Base-by-base conservation (phyloP, 2,329 filamentous ascomycete genomes). In the Aspergillus sp. region DNA sequence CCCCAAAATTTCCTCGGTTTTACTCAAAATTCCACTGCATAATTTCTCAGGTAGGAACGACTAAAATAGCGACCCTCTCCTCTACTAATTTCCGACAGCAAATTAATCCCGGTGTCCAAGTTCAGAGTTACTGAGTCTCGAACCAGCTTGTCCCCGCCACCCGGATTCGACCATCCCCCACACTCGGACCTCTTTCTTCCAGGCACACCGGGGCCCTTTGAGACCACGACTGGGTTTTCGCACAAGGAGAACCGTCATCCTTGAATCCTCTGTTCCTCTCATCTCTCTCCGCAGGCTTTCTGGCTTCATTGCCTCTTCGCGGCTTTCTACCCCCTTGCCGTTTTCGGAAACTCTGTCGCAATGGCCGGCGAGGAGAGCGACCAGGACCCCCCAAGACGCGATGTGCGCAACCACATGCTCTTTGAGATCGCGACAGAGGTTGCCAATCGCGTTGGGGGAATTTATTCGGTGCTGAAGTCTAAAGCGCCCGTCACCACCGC, bases 391-490 rank as follows among this genome's bases (percentile, higher is more conserved):
- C 70, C 69, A 64, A 80, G 72, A 69, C 73, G 86, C 70, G 93
- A 98, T 79, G 90, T 98, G 70, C 92, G 90, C 80, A 95, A 96
- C 77, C 95, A 98, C 79, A 83, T 96, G 71, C 89, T 99, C 67
- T 99, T 99, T 73, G 95, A 99, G 80, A 83, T 98, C 70, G 92
- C 95, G 60, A 98, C 95, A 20, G 95, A 99, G 76, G 95, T 98
- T 68, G 95, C 95, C 61, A 96, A 98, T 82, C 87, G 95, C 84
- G 95, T 99, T 61, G 95, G 95, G 72, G 95, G 95, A 69, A 99
- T 99, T 79, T 99, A 99, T 82, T 98, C 93, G 15, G 95, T 99
- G 65, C 88, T 99, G 78, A 99, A 99, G 79, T 99, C 95, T 61
- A 99, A 99, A 78, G 93, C 95, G 39, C 93, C 95, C 51, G 95